A percentile compares a stretch with the other conserved stretches of the same genome.
phyloP scores from a whole-genome alignment of 2,329 filamentous ascomycete genomes.

The Colletotrichum phormii region DNA sequence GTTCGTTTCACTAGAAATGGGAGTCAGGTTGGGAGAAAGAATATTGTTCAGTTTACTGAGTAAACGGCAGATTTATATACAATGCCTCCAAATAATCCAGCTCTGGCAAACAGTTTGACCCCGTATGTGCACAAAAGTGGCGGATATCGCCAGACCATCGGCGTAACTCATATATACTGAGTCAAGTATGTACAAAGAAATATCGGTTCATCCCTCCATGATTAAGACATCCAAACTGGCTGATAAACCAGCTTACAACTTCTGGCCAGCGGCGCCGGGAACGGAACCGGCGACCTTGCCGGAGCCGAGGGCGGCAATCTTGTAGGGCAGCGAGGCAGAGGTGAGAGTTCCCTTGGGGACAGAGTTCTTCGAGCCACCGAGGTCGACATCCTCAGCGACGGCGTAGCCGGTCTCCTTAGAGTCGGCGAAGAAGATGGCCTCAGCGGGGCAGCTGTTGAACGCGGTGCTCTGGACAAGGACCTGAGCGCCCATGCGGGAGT shows the following conservation, averaged over 20 bases:
- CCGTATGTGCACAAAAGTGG: constrained; percentile 9
- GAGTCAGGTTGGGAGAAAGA: background rate
- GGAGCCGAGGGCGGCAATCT: constrained; percentile 53
- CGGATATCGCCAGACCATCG: constrained; percentile 3
- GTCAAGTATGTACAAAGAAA: constrained; percentile 32
- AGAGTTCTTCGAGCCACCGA: constrained; percentile 57
- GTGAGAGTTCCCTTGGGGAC: constrained; percentile 60
- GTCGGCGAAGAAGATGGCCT: constrained; percentile 49
- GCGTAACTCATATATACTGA: constrained; percentile 13
- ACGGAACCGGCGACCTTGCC: constrained; percentile 55
- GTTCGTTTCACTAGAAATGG: background rate
- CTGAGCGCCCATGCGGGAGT: constrained; percentile 64
- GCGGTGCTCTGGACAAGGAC: constrained; percentile 64
- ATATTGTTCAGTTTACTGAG: background rate
- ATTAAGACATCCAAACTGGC: background rate
- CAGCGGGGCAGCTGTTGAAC: constrained; percentile 52
- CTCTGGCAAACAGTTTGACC: constrained; percentile 17
- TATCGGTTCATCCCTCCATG: background rate
- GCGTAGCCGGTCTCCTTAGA: constrained; percentile 53
- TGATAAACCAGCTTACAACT: constrained; percentile 32
- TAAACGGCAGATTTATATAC: constrained; percentile 24
- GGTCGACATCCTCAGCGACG: constrained; percentile 50
- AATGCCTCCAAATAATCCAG: constrained; percentile 15
- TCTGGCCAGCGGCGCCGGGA: constrained; percentile 48
- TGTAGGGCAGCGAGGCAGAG: constrained; percentile 62